Evolutionary conservation across 2,329 filamentous ascomycete genomes (phyloP), one percentile per base, ranked within the genome.

Genomic region (Aulographum hederae): DNA sequence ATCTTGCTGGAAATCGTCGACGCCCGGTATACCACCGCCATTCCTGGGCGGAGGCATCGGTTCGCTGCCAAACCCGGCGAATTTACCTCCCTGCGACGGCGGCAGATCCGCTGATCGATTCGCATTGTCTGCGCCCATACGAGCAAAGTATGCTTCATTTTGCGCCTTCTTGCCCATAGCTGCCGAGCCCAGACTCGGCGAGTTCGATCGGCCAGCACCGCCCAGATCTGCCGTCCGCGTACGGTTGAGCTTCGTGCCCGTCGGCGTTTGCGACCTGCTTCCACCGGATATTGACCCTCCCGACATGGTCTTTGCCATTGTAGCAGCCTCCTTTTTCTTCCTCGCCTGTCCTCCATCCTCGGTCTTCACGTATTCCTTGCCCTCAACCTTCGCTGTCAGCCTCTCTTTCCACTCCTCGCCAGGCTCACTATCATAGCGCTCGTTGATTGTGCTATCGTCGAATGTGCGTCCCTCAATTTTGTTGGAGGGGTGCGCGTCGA

Each of bases 361-460:
- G 5, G 47, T 51, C 12, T 76, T 76, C 2, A 89, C 78, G 48
- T 91, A 95, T 42, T 92, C 81, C 36, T 67, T 67, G 10, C 78
- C 80, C 53, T 95, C 89, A 5, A 91, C 80, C 59, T 89, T 86
- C 45, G 79, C 80, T 20, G 73, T 74, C 40, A 95, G 55, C 38
- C 84, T 68, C 52, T 93, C 85, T 56, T 94, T 94, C 73, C 78
- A 95, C 58, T 94, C 86, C 54, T 94, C 86, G 34, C 85, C 86
- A 0, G 78, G 79, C 40, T 89, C 81, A 34, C 80, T 79, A 38
- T 84, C 76, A 51, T 95, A 95, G 34, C 86, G 65, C 53, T 94
- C 84, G 37, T 81, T 76, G 41, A 94, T 91, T 5, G 81, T 89
- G 11, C 78, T 80, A 43, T 84, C 78, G 43, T 92, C 84, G 66